phyloP scores from a whole-genome alignment of 495 filamentous ascomycete species.

The Trichocladium uniseriatum region DNA sequence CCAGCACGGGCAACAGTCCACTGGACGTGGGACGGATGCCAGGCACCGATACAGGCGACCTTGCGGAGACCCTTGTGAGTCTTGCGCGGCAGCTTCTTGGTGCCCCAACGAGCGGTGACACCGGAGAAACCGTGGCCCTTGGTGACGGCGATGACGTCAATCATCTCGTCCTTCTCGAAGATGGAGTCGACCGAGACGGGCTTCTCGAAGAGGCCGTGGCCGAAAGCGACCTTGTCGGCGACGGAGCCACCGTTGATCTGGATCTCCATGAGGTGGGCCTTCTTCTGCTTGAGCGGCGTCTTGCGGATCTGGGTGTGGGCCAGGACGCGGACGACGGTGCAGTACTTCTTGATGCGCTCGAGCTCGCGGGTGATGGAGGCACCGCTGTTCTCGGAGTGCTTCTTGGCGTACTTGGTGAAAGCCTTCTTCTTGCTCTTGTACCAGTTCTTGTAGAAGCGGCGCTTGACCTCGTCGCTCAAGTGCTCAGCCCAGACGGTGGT shows the following conservation, averaged over 20 bases:
- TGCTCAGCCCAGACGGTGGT: conserved; percentile 99
- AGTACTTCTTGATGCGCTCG: conserved; percentile 99
- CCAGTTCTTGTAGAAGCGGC: conserved; percentile 99
- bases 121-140: conserved; percentile 98
- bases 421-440: conserved; percentile 99
- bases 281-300: conserved; percentile 99
- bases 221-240: conserved; percentile 93
- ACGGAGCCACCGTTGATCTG: conserved; percentile 97
- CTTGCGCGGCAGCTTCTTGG: conserved; percentile 99
- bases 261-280: conserved; percentile 99
- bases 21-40: conserved; percentile 99
- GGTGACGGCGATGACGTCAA: conserved; percentile 98
- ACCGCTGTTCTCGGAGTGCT: conserved; percentile 87
- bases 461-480: conserved; percentile 94
- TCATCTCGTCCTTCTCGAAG: conserved; percentile 99
- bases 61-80: conserved; percentile 99
- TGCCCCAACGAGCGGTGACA: conserved; percentile 98
- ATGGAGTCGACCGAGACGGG: conserved; percentile 82
- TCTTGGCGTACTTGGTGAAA: conserved; percentile 99
- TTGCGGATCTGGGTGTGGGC: conserved; percentile 99
- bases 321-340: conserved; percentile 97
- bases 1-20: conserved; percentile 99
- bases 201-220: conserved; percentile 95
- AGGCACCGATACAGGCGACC: conserved; percentile 99
- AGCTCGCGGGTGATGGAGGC: conserved; percentile 89